Percentiles rank a stretch among this genome's conserved stretches.
Conservation (phyloP, 441 rosid species). For the Euphorbia celastroides region DNA sequence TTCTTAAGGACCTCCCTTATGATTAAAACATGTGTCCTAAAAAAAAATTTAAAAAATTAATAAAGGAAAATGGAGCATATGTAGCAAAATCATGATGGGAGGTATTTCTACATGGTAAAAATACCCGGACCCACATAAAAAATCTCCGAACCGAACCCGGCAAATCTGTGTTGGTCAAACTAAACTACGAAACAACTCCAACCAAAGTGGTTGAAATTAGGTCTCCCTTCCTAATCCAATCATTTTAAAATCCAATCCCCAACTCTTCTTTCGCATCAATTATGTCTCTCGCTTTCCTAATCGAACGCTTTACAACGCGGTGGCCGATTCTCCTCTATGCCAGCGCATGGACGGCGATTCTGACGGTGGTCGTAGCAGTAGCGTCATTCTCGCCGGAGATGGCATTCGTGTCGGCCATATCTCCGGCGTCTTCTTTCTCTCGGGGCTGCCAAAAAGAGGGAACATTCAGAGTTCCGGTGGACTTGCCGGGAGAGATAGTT, state of each 20-base stretch:
- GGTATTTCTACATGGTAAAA: too few relatives aligned
- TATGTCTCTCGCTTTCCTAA: slow-evolving; percentile 37
- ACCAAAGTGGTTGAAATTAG: slow-evolving; percentile 31
- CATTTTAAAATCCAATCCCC: background rate
- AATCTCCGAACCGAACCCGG: background rate
- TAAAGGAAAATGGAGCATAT: too few relatives aligned
- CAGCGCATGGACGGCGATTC: slow-evolving; percentile 63
- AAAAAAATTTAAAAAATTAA: too few relatives aligned
- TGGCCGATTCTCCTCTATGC: slow-evolving; percentile 67
- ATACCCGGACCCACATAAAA: too few relatives aligned
- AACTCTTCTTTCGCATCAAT: too few relatives aligned
- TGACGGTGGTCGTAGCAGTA: slow-evolving; percentile 58
- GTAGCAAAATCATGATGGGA: too few relatives aligned
- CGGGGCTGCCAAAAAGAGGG: slow-evolving; percentile 44
- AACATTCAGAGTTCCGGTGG: slow-evolving; percentile 55
- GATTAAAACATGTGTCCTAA: too few relatives aligned
- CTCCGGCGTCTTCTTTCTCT: slow-evolving; percentile 43
- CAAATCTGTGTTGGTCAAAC: background rate
- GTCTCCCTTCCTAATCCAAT: slow-evolving; percentile 10
- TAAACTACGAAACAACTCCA: background rate
- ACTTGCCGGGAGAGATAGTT: slow-evolving; percentile 54
- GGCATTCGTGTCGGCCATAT: slow-evolving; percentile 71
- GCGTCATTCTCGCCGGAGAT: slow-evolving; percentile 80
- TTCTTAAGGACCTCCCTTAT: too few relatives aligned
- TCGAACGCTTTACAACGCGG: slow-evolving; percentile 38